phyloP scores from a whole-genome alignment of 2,329 filamentous ascomycete species.

The Aspergillus sp. region DNA sequence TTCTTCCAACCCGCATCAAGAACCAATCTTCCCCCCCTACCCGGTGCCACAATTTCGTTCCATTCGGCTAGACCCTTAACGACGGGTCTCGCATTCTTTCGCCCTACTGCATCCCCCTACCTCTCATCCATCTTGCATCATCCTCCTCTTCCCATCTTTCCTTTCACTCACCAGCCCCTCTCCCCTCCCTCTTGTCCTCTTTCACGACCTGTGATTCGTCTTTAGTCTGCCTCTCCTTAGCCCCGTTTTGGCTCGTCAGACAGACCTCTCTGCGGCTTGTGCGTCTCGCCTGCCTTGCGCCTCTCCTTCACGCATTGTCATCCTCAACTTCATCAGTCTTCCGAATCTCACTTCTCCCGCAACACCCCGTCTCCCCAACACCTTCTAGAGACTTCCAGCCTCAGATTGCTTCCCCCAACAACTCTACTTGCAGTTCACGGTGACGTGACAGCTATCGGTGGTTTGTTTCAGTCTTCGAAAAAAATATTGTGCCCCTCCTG shows the following conservation, averaged over 20 bases:
- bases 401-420: background rate
- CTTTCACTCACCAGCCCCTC: background rate
- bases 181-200: background rate
- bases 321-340: background rate
- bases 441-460: background rate
- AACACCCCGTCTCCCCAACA: background rate
- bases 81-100: background rate
- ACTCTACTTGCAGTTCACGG: background rate
- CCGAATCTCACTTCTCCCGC: background rate
- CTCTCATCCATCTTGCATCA: background rate
- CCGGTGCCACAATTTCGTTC: background rate
- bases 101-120: constrained; percentile 1
- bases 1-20: background rate
- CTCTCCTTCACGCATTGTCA: background rate
- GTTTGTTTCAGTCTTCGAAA: background rate
- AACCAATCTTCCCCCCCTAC: background rate
- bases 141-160: background rate
- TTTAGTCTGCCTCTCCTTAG: background rate
- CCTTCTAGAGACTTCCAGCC: background rate
- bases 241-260: constrained; percentile 2
- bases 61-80: background rate
- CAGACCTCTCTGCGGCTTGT: constrained; percentile 10
- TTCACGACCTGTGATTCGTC: background rate
- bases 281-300: background rate
- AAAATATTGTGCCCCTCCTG: background rate